Evolutionary conservation across 306 rosid species (phyloP).

Genomic region (Glycine latifolia): DNA sequence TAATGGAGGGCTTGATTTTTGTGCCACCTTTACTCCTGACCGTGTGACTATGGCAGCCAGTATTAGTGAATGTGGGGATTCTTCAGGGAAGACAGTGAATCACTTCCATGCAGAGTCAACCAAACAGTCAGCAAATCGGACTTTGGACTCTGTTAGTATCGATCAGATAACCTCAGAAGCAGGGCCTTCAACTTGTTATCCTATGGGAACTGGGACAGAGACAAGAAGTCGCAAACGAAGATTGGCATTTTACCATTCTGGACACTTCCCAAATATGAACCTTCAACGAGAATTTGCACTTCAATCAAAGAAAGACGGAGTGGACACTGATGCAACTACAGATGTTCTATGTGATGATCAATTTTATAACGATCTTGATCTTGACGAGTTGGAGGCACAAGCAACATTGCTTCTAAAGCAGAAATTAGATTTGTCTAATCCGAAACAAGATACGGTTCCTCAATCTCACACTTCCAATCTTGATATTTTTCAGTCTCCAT

Average conservation of each 20-base stretch:
- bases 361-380: constrained; percentile 72
- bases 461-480: constrained; percentile 43
- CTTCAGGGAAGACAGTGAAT: constrained; percentile 52
- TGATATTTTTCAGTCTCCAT: constrained; percentile 57
- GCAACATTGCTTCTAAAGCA: constrained; percentile 73
- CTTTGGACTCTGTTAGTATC: constrained; percentile 45
- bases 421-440: constrained; percentile 58
- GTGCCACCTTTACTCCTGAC: constrained; percentile 59
- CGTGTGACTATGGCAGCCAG: constrained; percentile 45
- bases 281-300: constrained; percentile 67
- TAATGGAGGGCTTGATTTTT: constrained; percentile 46
- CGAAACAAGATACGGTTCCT: constrained; percentile 50
- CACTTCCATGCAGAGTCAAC: constrained; percentile 48
- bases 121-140: constrained; percentile 50
- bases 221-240: constrained; percentile 64
- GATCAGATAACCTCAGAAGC: constrained; percentile 53
- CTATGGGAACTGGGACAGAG: constrained; percentile 42
- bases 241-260: constrained; percentile 56
- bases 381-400: constrained; percentile 82
- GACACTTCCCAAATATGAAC: constrained; percentile 63
- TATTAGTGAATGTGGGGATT: constrained; percentile 56
- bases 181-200: constrained; percentile 50
- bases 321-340: constrained; percentile 36
- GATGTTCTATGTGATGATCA: constrained; percentile 71
- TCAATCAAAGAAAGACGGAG: constrained; percentile 60